Base-by-base conservation (phyloP, 805 yeast species). In the Myxozyma neglecta region DNA sequence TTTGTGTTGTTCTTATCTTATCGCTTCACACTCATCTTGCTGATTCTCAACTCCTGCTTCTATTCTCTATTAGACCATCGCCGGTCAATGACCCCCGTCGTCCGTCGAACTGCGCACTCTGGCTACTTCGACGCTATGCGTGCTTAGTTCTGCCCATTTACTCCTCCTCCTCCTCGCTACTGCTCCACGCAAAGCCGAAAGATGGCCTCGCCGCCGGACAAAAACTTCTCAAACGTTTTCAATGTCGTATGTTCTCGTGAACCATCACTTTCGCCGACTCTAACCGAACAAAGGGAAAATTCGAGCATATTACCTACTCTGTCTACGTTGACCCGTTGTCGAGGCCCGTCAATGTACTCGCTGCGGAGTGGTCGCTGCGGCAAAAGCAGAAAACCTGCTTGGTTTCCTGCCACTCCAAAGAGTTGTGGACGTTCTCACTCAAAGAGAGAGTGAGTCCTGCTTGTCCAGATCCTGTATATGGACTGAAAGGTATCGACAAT, bases 341-440 rank as follows among this genome's bases (percentile, higher is more conserved):
- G 6, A 44, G 66, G 20, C 67, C 67, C 3, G 37, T 62, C 42
- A 60, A 58, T 35, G 45, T 64, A 11, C 56, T 53, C 2, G 43
- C 62, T 46, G 67, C 67, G 1, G 65, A 64, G 44, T 64, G 67
- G 67, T 49, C 65, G 37, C 49, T 64, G 6, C 54, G 62, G 48
- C 65, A 55, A 20, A 54, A 60, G 24, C 49, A 37, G 35, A 63
- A 63, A 46, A 46, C 60, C 1, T 39, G 57, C 24, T 48, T 64
- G 36, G 67, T 60, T 1, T 57, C 65, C 9, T 47, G 62, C 45
- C 57, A 57, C 29, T 50, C 56, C 18, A 64, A 65, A 40, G 68
- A 64, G 53, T 44, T 65, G 14, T 65, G 69, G 69, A 59, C 67
- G 2, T 65, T 65, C 29, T 65, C 69, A 4, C 45, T 64, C 18